Base-by-base conservation (phyloP, 2,329 filamentous ascomycete genomes). In the Paraphoma sp. region DNA sequence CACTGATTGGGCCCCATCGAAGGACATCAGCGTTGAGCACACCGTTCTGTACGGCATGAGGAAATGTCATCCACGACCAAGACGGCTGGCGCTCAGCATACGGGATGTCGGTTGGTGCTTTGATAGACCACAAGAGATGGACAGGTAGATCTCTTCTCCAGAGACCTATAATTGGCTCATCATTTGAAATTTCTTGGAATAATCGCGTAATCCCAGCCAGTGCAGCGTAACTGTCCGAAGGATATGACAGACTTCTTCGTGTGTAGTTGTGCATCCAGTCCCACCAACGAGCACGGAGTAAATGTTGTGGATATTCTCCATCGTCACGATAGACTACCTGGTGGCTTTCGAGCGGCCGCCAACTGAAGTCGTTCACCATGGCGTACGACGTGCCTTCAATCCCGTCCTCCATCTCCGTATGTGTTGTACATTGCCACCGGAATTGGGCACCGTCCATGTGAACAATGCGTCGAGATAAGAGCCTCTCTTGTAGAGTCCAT, bases 401-500 rank as follows among this genome's bases (percentile, higher is more conserved):
- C 14, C 53, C 48, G 16, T 55, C 48, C n/a, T 55, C 53, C 8
- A 40, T 38, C 33, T 55, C 53, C 4, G 29, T 47, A 23, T 44
- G 5, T 12, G 11, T 8, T 12, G 29, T 29, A 28, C 53, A 55
- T 30, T 55, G 12, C 53, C 53, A 55, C 4, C 46, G 40, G 45
- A 55, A 51, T 29, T 51, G 53, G 8, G 33, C 40, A 17, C 36
- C 9, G 6, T 28, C 41, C 11, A 47, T 40, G 42, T 51, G 53
- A 28, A 55, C 10, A 16, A 55, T 44, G 17, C 53, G 33, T 8
- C 33, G 48, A 7, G 53, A 55, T 10, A 55, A 36, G 12, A 51
- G 7, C 17, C 49, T 30, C 3, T 55, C 47, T 43, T 55, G 53
- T 11, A 51, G 16, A 40, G 49, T 55, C 53, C 53, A 55, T 12